These are phyloP conservation scores for Boletus coccyginus DNA, from an alignment of 768 basidiomycete species.

Conservation along the genomic window DNA sequence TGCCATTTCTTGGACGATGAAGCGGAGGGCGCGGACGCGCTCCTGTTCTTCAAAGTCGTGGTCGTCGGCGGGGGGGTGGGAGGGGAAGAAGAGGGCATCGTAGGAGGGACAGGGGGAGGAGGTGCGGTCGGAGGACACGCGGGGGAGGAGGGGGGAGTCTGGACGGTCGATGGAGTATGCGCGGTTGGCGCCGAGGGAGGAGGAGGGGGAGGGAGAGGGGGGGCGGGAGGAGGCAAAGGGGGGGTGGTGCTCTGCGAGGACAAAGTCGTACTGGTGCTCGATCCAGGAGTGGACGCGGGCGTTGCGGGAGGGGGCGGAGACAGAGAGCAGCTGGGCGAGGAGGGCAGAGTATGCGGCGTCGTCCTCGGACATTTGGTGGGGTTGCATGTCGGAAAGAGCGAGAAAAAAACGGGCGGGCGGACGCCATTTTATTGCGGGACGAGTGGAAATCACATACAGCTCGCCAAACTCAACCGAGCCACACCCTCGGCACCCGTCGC, in stretches of 20 bases:
- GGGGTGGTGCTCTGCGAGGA: conserved; percentile 24
- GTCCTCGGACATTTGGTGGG: conserved; percentile 27
- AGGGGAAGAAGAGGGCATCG: conserved; percentile 35
- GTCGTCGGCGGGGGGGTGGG: conserved; percentile 4
- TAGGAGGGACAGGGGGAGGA: conserved; percentile 30
- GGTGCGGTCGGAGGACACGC: conserved; percentile 20
- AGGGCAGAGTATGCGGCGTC: conserved; percentile 29
- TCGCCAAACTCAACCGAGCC: conserved; percentile 17
- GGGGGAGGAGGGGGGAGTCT: conserved; percentile 31
- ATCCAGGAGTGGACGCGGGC: conserved; percentile 35
- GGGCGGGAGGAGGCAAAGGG: conserved; percentile 10
- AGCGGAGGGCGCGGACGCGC: conserved; percentile 34
- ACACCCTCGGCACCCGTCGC: conserved; percentile 2
- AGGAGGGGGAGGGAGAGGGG: conserved; percentile 30
- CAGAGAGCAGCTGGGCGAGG: conserved; percentile 28
- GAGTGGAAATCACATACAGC: conserved; percentile 17
- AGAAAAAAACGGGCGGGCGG: neutral
- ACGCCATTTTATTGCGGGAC: conserved; percentile 22
- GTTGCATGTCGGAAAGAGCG: conserved; percentile 6
- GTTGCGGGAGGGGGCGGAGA: conserved; percentile 21
- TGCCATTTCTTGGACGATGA: conserved; percentile 37
- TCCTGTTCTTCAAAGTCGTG: conserved; percentile 27
- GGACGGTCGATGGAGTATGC: conserved; percentile 22
- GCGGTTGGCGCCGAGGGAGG: conserved; percentile 31
- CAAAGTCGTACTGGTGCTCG: conserved; percentile 37